Conservation (phyloP, 768 basidiomycete species). For the Terana coerulea region DNA sequence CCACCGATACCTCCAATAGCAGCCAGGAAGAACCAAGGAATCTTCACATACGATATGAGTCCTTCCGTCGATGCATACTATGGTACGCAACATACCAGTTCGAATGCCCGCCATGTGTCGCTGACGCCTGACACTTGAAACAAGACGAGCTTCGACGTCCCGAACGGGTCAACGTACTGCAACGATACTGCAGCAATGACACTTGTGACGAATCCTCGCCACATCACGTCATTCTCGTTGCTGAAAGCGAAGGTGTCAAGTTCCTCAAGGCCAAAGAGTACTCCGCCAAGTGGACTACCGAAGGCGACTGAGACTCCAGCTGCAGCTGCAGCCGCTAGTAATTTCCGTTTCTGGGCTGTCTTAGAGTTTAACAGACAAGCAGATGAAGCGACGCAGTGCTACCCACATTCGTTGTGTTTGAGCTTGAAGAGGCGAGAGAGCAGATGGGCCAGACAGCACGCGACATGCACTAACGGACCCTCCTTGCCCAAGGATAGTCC, state of each 20-base stretch:
- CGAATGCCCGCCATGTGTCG: slow-evolving; percentile 69
- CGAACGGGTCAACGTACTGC: slow-evolving; percentile 83
- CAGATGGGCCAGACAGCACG: slow-evolving; percentile 76
- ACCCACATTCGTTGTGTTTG: slow-evolving; percentile 70
- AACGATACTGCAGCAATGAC: slow-evolving; percentile 83
- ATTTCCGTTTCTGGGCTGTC: slow-evolving; percentile 72
- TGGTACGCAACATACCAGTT: slow-evolving; percentile 45
- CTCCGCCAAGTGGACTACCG: slow-evolving; percentile 83
- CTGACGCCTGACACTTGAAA: slow-evolving; percentile 59
- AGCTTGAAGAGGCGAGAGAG: slow-evolving; percentile 65
- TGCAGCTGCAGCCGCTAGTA: slow-evolving; percentile 79
- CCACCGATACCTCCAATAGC: slow-evolving; percentile 72
- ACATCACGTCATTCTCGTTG: slow-evolving; percentile 73
- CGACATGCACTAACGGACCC: slow-evolving; percentile 84
- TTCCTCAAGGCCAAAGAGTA: slow-evolving; percentile 82
- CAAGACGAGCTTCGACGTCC: slow-evolving; percentile 78
- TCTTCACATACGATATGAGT: slow-evolving; percentile 34
- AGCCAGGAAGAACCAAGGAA: slow-evolving; percentile 66
- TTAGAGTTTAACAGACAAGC: neutral
- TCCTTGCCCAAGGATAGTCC: slow-evolving; percentile 86
- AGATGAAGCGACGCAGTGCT: neutral
- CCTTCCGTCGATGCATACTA: neutral
- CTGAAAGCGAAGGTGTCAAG: slow-evolving; percentile 54
- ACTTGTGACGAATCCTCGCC: slow-evolving; percentile 87
- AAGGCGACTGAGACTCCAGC: slow-evolving; percentile 89